Base-by-base conservation (phyloP, 495 filamentous ascomycete species). In the Saxophila tyrrhenica region DNA sequence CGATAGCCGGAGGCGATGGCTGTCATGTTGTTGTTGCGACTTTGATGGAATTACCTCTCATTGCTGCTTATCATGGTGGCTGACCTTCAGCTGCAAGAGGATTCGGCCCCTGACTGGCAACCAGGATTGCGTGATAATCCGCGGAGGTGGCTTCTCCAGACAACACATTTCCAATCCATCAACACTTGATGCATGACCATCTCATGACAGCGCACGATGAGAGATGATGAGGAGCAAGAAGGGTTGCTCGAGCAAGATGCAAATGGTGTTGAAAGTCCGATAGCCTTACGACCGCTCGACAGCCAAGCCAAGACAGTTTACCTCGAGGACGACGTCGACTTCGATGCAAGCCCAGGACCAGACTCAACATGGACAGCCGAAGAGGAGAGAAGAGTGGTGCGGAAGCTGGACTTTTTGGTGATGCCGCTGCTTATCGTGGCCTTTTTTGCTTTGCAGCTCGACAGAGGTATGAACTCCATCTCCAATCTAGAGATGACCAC, bases 381-480 rank as follows among this genome's bases (percentile, higher is more conserved):
- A 29, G 56, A 59, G 35, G 56, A 59, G 52, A 23, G 39, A 48
- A 29, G 47, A 35, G 25, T 59, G 15, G 51, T 59, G 2, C 56
- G 51, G 3, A 61, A 51, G 55, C 23, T 58, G 3, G 58, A 61
- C 29, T 50, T n/a, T 1, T 39, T 58, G 17, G 35, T 61, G 22
- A 56, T 58, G 52, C 58, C 58, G 19, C 44, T 61, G 21, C 32
- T 61, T 5, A 57, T 54, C 17, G 39, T 61, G 16, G 50, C 39
- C 9, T 56, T 56, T 48, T 56, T 60, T 43, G 57, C 51, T 1
- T 21, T 59, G 21, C 52, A 57, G 24, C 23, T 57, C 2, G 54
- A 57, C 32, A 25, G 54, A 57, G 54, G 54, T 39, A 52, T 41
- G n/a, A n/a, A n/a, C n/a, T n/a, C n/a, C n/a, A n/a, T n/a, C n/a